These are phyloP conservation scores for Pythium periplocum DNA, from an alignment of 352 stramenopile genomes.

Conservation along the genomic window DNA sequence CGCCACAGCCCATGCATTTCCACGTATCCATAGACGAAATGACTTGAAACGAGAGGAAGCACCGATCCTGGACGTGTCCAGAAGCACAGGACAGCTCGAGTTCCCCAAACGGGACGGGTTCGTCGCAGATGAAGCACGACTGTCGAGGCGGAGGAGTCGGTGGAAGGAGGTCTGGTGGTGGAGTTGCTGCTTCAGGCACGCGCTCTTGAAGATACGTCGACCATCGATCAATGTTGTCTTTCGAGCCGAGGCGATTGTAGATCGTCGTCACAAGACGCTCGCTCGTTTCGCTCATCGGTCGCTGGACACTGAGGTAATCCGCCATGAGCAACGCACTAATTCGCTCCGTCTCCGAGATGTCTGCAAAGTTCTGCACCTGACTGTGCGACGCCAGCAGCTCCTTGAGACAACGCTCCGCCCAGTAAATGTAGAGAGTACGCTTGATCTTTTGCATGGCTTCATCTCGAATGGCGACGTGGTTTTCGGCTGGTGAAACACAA, in stretches of 20 bases:
- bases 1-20: slow-evolving; percentile 80
- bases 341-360: slow-evolving; percentile 29
- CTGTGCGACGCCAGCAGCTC: slow-evolving; percentile 38
- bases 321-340: slow-evolving; percentile 69
- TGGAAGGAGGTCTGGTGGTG: slow-evolving; percentile 1
- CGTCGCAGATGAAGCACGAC: slow-evolving; percentile 65
- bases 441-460: slow-evolving; percentile 30
- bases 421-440: slow-evolving; percentile 49
- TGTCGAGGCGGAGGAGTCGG: slow-evolving; percentile 43
- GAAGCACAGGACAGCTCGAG: slow-evolving; percentile 52
- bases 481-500: slow-evolving; percentile 46
- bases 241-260: slow-evolving; percentile 52
- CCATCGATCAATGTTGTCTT: slow-evolving; percentile 40
- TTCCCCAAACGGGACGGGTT: slow-evolving; percentile 53
- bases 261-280: slow-evolving; percentile 47
- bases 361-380: slow-evolving; percentile 53
- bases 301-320: slow-evolving; percentile 71
- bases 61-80: slow-evolving; percentile 63
- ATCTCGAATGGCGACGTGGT: slow-evolving; percentile 37
- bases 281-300: slow-evolving; percentile 22
- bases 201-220: slow-evolving; percentile 28
- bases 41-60: slow-evolving; percentile 70
- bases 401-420: slow-evolving; percentile 52
- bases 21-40: slow-evolving; percentile 64
- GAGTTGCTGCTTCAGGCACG: not conserved